Evolutionary conservation across 2,329 filamentous ascomycete genomes (phyloP), one percentile per base, ranked within the genome.

Genomic region (Penicillium sp.): DNA sequence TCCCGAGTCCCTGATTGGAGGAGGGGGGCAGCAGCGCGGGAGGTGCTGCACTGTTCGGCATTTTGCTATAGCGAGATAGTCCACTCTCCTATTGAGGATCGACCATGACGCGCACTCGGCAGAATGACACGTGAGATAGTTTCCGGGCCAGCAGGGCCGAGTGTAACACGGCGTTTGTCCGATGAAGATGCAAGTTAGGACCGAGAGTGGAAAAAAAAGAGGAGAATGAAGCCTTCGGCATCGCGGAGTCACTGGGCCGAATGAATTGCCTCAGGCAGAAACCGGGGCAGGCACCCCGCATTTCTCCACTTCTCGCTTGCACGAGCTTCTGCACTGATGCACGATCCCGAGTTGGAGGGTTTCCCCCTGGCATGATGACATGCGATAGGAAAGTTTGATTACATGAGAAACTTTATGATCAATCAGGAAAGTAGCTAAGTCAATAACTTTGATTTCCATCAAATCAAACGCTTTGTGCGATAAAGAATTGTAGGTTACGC

Each of bases 31-130:
- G 67, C 43, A 66, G 69, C 33, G 63, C 58, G 52, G 64, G 61
- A 61, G 67, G 49, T 60, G 63, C 62, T 59, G 63, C 62, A 66
- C 67, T 48, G 70, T 75, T 76, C 71, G 73, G 68, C 73, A 74
- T 76, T 64, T 70, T 73, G 68, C 65, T 71, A 63, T 67, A 70
- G 73, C 72, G 72, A 75, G 70, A 61, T 57, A 48, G 38, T 55
- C 55, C 53, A 58, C 52, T 43, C 56, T 57, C 48, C 56, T 67
- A 68, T 63, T 65, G 67, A 63, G 58, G 61, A 59, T 66, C 63
- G 65, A 63, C 65, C 67, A 68, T 68, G 59, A 59, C 58, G 62
- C 58, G 59, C 52, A 11, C 30, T 53, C 19, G 28, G 52, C 35
- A 26, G 28, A 52, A 28, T 49, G 38, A 57, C 37, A 46, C 38